These are phyloP conservation scores for Solanum rostratum DNA, from an alignment of 257 asterid genomes.

Conservation along the genomic window DNA sequence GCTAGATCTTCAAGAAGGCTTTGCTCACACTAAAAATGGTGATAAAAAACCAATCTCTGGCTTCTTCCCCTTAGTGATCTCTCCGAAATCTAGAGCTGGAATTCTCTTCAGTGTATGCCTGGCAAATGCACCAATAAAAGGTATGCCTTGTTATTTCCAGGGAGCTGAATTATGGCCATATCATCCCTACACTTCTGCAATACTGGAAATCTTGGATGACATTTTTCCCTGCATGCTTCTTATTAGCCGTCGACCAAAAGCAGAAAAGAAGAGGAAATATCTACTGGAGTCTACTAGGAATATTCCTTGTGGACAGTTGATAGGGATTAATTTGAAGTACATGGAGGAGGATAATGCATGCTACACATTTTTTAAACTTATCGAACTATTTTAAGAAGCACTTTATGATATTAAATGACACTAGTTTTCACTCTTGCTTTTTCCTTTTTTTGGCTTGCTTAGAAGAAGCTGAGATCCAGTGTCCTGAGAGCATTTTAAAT, in stretches of 20 bases:
- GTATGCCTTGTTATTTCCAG: constrained; percentile 17
- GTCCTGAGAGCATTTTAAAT: constrained; percentile 55
- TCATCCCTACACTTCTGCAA: background rate
- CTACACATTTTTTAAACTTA: background rate
- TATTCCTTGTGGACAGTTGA: background rate
- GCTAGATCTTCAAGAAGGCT: constrained; percentile 94
- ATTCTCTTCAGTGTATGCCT: constrained; percentile 66
- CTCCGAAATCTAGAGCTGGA: constrained; percentile 82
- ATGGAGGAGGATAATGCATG: background rate
- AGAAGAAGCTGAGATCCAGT: constrained; percentile 42
- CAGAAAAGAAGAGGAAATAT: background rate
- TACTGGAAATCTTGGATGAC: background rate
- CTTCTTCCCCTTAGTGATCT: constrained; percentile 68
- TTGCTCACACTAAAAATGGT: constrained; percentile 61
- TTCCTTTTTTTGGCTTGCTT: constrained; percentile 9
- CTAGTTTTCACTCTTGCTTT: background rate
- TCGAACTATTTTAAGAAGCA: background rate
- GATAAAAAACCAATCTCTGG: constrained; percentile 67
- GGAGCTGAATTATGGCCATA: background rate
- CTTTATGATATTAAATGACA: background rate
- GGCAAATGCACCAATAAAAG: constrained; percentile 28
- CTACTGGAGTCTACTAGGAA: background rate
- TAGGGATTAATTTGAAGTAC: background rate
- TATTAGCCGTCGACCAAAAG: background rate
- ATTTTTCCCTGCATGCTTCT: background rate